phyloP scores from a whole-genome alignment of 495 filamentous ascomycete genomes.

The Hypoxylon crocopeplum region DNA sequence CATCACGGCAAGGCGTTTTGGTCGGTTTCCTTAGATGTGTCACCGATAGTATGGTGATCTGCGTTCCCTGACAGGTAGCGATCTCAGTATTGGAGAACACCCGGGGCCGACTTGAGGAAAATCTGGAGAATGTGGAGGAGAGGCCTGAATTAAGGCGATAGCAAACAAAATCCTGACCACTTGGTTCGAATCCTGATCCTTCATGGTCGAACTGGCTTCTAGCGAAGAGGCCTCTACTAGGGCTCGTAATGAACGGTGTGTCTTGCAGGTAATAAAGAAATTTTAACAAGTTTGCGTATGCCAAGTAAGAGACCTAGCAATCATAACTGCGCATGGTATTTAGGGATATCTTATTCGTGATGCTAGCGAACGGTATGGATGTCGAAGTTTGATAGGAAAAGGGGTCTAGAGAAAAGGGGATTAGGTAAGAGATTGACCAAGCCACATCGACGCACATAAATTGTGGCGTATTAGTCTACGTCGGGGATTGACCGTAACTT shows the following conservation, averaged over 20 bases:
- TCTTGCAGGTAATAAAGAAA: constrained; percentile 19
- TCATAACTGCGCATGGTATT: neutral
- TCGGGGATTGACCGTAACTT: no score
- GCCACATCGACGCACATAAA: neutral
- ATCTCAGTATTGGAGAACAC: neutral
- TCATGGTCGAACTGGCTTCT: constrained; percentile 9
- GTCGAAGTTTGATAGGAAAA: no score
- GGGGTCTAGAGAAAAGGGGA: neutral
- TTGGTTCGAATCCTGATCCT: constrained; percentile 26
- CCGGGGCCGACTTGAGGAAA: constrained; percentile 17
- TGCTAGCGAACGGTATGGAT: neutral
- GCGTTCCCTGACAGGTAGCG: neutral
- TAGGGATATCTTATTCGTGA: constrained; percentile 17
- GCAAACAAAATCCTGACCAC: constrained; percentile 20
- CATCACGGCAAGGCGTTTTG: constrained; percentile 6
- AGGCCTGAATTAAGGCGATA: neutral
- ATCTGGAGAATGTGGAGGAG: constrained; percentile 21
- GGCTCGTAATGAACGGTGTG: constrained; percentile 27
- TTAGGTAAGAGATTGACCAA: neutral
- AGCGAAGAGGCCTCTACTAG: constrained; percentile 18
- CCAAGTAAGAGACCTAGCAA: constrained; percentile 6
- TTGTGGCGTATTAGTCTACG: neutral
- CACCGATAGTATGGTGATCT: constrained; percentile 5
- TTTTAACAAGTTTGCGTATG: constrained; percentile 19
- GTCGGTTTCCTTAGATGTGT: constrained; percentile 13